Base-by-base conservation (phyloP, 352 stramenopile species). In the Elongisporangium senticosum region DNA sequence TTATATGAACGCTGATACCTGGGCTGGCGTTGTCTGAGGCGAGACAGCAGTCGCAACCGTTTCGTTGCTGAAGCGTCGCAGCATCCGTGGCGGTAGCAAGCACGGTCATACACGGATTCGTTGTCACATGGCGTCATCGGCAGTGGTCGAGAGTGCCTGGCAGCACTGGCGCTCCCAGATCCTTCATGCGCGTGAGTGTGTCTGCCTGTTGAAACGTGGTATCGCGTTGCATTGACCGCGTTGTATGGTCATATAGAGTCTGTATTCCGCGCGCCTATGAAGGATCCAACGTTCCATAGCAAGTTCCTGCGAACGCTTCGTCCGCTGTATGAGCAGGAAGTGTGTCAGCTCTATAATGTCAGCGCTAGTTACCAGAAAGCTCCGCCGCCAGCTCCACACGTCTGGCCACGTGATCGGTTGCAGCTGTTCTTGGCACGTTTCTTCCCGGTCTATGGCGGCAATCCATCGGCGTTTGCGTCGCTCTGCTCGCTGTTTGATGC, bases 361-460 rank as follows among this genome's bases (percentile, higher is more conserved):
- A 64, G 22, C 53, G 53, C 10, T 22, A 55, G 40, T 23, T 43
- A 61, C 1, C 51, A 62, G 53, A 13, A 37, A 59, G 49, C 28
- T 20, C 24, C 43, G 47, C 48, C 33, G 51, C 20, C 40, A 57
- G 48, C 23, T 43, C 33, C 39, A 53, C 40, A 62, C 47, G n/a
- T 39, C 6, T 82, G 74, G 74, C 63, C 56, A 4, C 58, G 59
- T 24, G 58, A 47, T 1, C 60, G 65, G 3, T 56, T 83, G 33
- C 63, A 65, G 37, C 24, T 50, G 22, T 85, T 83, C 57, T 51
- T 85, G 4, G 17, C 37, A 0, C 7, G 47, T 17, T 77, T 62
- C 58, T 80, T 82, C 47, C 63, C 68, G 17, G 65, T 70, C n/a
- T 85, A 83, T 48, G 57, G 21, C 8, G 40, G 69, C 49, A 56